Conservation (phyloP, 768 basidiomycete genomes). For the Candolleomyces aberdarensis region DNA sequence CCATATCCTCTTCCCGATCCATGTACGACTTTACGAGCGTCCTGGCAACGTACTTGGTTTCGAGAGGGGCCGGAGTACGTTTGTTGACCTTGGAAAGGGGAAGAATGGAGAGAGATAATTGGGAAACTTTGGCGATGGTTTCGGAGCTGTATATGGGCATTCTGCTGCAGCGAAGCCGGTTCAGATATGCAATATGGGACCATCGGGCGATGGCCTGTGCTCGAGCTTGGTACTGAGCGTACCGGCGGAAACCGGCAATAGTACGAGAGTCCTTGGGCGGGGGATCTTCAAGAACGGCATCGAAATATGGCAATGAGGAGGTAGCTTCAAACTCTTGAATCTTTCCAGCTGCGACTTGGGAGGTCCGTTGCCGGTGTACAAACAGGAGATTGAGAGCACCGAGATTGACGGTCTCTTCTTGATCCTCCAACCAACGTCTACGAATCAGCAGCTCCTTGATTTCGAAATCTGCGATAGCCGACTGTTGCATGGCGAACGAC, state of each 20-base stretch:
- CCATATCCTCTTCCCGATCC: constrained; percentile 53
- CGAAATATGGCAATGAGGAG: constrained; percentile 46
- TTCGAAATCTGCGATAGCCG: constrained; percentile 74
- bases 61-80: constrained; percentile 34
- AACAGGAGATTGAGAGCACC: constrained; percentile 65
- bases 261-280: constrained; percentile 77
- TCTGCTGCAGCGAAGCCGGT: constrained; percentile 61
- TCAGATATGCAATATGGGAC: constrained; percentile 70
- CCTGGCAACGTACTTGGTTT: constrained; percentile 39
- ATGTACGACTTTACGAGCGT: constrained; percentile 61
- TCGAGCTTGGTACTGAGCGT: constrained; percentile 47
- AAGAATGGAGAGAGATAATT: constrained; percentile 44
- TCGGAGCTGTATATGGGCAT: constrained; percentile 48
- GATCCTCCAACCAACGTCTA: constrained; percentile 58
- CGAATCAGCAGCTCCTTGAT: constrained; percentile 88
- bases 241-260: constrained; percentile 64
- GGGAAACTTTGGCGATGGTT: constrained; percentile 35
- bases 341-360: constrained; percentile 51
- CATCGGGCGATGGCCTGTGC: constrained; percentile 56
- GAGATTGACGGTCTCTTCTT: constrained; percentile 55
- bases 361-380: constrained; percentile 48
- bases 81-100: constrained; percentile 46
- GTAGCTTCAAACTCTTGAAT: constrained; percentile 60
- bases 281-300: constrained; percentile 55
- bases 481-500: constrained; percentile 72